phyloP scores from a whole-genome alignment of 2,329 filamentous ascomycete genomes.

The Cercospora janseana region DNA sequence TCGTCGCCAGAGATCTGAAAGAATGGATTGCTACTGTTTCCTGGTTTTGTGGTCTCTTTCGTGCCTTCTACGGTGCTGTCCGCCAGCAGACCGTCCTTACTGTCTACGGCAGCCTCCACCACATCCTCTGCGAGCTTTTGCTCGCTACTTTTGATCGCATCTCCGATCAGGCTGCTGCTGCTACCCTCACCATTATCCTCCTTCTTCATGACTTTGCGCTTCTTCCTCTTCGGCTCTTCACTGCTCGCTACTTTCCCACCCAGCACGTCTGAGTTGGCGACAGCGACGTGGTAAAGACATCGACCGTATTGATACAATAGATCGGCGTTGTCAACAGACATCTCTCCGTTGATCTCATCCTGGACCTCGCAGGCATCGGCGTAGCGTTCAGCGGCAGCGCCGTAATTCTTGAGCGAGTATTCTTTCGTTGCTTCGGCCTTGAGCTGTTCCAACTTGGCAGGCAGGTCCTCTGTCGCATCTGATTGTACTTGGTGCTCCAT shows the following conservation, averaged over 20 bases:
- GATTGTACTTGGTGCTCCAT: conserved; percentile 18
- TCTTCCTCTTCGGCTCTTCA: conserved; percentile 55
- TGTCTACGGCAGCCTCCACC: conserved; percentile 42
- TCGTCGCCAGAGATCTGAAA: conserved; percentile 95
- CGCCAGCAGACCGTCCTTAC: conserved; percentile 43
- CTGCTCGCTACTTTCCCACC: conserved; percentile 71
- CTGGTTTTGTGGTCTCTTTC: conserved; percentile 39
- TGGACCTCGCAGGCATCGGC: conserved; percentile 87
- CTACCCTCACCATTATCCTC: conserved; percentile 26
- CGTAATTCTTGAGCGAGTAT: conserved; percentile 86
- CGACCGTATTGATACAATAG: conserved; percentile 92
- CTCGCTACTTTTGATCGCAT: conserved; percentile 37
- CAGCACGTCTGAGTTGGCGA: conserved; percentile 90
- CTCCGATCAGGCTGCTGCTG: conserved; percentile 29
- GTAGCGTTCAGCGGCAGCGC: conserved; percentile 81
- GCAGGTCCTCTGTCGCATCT: conserved; percentile 21
- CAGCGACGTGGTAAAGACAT: conserved; percentile 88
- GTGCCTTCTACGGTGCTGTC: conserved; percentile 48
- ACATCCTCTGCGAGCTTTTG: conserved; percentile 46
- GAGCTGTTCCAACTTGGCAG: conserved; percentile 58
- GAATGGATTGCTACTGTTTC: conserved; percentile 66
- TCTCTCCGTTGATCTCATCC: conserved; percentile 86
- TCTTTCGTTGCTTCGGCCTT: conserved; percentile 77
- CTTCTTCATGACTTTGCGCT: conserved; percentile 38
- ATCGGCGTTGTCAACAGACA: conserved; percentile 85